These are phyloP conservation scores for Linnemannia schmuckeri DNA, from an alignment of 192 early-diverging fungal species.

Conservation along the genomic window DNA sequence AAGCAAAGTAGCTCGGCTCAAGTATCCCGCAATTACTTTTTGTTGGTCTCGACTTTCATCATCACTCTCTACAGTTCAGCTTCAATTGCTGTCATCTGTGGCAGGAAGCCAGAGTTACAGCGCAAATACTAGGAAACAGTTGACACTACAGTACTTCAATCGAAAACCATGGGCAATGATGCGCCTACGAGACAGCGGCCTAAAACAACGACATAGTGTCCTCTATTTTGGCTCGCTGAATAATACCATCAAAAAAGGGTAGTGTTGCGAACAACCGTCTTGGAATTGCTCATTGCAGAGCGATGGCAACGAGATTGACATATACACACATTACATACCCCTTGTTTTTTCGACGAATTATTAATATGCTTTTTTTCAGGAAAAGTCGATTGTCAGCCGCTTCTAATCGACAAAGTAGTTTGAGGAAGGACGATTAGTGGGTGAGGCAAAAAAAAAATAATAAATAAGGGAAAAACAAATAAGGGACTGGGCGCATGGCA, in stretches of 20 bases:
- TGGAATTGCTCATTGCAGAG: not conserved
- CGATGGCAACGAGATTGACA: not conserved
- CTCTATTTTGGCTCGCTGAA: constrained; percentile 3
- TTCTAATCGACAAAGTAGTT: too few relatives aligned
- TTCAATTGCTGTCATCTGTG: too few relatives aligned
- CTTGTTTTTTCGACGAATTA: not conserved
- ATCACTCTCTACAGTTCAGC: not conserved
- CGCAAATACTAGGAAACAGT: not conserved
- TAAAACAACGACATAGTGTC: not conserved
- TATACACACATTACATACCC: not conserved
- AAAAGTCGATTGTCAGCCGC: not conserved
- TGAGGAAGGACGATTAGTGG: too few relatives aligned
- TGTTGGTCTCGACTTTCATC: not conserved
- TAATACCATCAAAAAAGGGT: not conserved
- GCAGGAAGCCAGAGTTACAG: not conserved
- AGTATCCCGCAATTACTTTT: not conserved
- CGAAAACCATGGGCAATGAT: not conserved
- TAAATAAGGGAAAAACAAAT: not conserved
- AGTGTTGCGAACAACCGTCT: not conserved
- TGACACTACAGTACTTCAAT: not conserved
- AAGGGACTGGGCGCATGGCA: not conserved
- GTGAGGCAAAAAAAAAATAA: not conserved
- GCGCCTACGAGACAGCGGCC: not conserved
- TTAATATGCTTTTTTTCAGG: not conserved
- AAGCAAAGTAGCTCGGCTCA: not conserved